phyloP scores from a whole-genome alignment of 1,284 basidiomycete species.

The Marasmius oreades region DNA sequence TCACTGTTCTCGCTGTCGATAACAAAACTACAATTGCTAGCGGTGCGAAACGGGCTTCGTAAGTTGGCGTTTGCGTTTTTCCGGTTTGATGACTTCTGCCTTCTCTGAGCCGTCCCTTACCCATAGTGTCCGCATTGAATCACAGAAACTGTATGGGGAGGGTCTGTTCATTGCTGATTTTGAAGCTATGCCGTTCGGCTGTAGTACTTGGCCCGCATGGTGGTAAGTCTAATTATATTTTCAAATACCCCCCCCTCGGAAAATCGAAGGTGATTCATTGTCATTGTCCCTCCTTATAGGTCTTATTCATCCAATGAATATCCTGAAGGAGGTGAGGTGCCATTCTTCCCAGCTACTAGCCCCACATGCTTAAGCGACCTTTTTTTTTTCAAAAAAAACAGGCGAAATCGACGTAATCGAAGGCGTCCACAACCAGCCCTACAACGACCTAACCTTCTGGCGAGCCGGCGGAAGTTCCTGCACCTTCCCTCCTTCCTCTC shows the following conservation, averaged over 20 bases:
- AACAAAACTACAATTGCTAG: conserved; percentile 43
- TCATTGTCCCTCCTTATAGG: conserved; percentile 1
- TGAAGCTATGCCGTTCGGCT: conserved; percentile 72
- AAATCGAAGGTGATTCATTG: neutral
- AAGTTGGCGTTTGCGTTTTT: conserved; percentile 23
- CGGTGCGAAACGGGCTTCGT: conserved; percentile 65
- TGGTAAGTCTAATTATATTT: conserved; percentile 14
- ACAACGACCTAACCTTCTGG: conserved; percentile 58
- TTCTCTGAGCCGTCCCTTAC: neutral
- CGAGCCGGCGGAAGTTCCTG: conserved; percentile 38
- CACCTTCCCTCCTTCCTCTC: conserved; percentile 1
- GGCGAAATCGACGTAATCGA: conserved; percentile 60
- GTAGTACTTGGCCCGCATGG: conserved; percentile 71
- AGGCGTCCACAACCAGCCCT: conserved; percentile 40
- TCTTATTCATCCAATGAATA: conserved; percentile 40
- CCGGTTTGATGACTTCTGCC: neutral
- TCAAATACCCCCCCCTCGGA: conserved; percentile 1
- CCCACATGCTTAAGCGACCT: neutral
- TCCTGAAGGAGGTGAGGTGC: conserved; percentile 44
- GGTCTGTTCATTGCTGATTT: conserved; percentile 84
- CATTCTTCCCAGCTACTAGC: neutral
- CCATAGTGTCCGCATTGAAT: conserved; percentile 67
- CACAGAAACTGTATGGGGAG: conserved; percentile 59
- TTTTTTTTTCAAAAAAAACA: neutral
- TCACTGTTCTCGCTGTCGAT: conserved; percentile 63